A percentile compares a stretch with the other conserved stretches of the same genome.
These are phyloP conservation scores for Penicillium salamii DNA, from an alignment of 495 filamentous ascomycete genomes.

Conservation along the genomic window DNA sequence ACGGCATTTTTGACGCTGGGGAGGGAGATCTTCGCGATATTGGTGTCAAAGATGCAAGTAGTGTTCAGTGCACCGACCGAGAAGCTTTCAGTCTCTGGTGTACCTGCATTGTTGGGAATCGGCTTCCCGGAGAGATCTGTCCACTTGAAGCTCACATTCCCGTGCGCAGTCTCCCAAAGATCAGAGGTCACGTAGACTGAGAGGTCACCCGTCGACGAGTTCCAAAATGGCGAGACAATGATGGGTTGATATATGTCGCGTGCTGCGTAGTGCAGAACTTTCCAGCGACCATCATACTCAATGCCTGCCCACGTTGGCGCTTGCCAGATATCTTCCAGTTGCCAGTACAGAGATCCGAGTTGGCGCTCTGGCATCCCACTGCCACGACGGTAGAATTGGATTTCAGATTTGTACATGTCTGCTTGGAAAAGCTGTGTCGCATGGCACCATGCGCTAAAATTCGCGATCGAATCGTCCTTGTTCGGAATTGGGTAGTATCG, in stretches of 20 bases:
- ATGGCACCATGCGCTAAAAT: slow-evolving; percentile 69
- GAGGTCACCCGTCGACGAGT: slow-evolving; percentile 51
- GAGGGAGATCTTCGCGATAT: slow-evolving; percentile 32
- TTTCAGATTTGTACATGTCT: slow-evolving; percentile 62
- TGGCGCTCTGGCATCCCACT: slow-evolving; percentile 59
- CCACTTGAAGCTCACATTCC: slow-evolving; percentile 39
- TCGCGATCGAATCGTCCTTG: slow-evolving; percentile 53
- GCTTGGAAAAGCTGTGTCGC: slow-evolving; percentile 68
- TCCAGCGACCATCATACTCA: slow-evolving; percentile 65
- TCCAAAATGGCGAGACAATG: slow-evolving; percentile 61
- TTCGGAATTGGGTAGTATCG: slow-evolving; percentile 61
- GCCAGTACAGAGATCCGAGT: slow-evolving; percentile 66
- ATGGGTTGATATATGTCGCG: slow-evolving; percentile 60
- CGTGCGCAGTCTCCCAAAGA: slow-evolving; percentile 35
- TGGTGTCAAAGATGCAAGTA: slow-evolving; percentile 49
- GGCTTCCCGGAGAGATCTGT: slow-evolving; percentile 37
- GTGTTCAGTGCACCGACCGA: slow-evolving; percentile 60
- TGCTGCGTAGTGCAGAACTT: slow-evolving; percentile 59
- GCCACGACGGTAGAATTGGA: slow-evolving; percentile 64
- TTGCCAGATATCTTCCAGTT: slow-evolving; percentile 69
- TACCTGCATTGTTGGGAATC: slow-evolving; percentile 29
- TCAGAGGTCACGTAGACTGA: slow-evolving; percentile 57
- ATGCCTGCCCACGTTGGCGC: slow-evolving; percentile 66
- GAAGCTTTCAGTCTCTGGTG: slow-evolving; percentile 37
- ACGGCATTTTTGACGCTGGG: slow-evolving; percentile 45